These are phyloP conservation scores for Malbranchea cinnamomea DNA, from an alignment of 2,329 filamentous ascomycete species.

Conservation along the genomic window DNA sequence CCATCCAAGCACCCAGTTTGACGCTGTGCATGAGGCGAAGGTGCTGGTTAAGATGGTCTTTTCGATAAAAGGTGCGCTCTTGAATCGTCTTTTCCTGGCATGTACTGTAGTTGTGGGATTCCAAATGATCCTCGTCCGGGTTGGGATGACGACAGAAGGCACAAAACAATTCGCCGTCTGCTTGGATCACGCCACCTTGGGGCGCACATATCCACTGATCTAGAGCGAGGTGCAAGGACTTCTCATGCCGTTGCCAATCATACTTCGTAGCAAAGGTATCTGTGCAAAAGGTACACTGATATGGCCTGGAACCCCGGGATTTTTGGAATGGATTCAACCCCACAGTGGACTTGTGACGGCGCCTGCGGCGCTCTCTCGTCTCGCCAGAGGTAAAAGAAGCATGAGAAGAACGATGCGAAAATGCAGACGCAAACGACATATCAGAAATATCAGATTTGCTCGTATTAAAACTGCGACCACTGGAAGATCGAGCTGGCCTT, in stretches of 20 bases:
- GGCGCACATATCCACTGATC: constrained; percentile 48
- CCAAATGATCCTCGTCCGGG: constrained; percentile 41
- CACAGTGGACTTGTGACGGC: constrained; percentile 35
- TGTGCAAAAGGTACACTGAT: constrained; percentile 44
- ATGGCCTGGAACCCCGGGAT: constrained; percentile 31
- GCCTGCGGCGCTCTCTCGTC: constrained; percentile 42
- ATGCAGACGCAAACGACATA: constrained; percentile 40
- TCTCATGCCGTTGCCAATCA: constrained; percentile 45
- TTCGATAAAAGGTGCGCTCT: constrained; percentile 46
- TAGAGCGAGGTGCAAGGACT: constrained; percentile 40
- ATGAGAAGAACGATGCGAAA: constrained; percentile 40
- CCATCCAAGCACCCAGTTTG: constrained; percentile 40
- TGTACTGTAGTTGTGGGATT: constrained; percentile 42
- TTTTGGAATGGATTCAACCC: constrained; percentile 29
- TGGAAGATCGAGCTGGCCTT: constrained; percentile 37
- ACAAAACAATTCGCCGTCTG: constrained; percentile 37
- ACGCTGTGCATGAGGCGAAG: constrained; percentile 44
- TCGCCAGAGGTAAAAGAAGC: constrained; percentile 43
- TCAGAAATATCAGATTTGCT: constrained; percentile 40
- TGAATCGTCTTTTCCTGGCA: constrained; percentile 47
- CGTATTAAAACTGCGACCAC: constrained; percentile 39
- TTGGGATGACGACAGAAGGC: constrained; percentile 43
- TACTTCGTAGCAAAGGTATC: constrained; percentile 43
- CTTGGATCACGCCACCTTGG: constrained; percentile 36
- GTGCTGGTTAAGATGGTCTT: constrained; percentile 49